Conservation (phyloP, 2,329 filamentous ascomycete genomes). For the Proliferodiscus dingleyae region DNA sequence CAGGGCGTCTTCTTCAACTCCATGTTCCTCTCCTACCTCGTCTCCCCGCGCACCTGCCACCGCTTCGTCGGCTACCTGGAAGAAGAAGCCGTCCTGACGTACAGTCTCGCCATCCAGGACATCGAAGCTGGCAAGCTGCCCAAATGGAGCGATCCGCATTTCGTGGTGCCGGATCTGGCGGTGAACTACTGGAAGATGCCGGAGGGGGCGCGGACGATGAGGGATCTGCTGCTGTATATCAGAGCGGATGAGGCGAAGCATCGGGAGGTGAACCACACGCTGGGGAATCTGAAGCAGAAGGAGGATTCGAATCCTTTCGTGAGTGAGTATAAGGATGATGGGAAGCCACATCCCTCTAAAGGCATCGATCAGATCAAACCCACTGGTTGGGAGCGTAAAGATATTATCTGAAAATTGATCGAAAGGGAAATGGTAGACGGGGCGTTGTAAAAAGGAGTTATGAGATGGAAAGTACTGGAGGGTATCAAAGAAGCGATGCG, state of each 20-base stretch:
- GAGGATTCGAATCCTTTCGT: constrained; percentile 91
- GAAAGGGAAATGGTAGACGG: too few species aligned
- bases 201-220: constrained; percentile 75
- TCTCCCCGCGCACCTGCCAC: background rate
- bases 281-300: constrained; percentile 82
- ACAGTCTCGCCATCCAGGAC: constrained; percentile 82
- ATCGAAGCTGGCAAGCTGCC: constrained; percentile 81
- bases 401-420: constrained; percentile 59
- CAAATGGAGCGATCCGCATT: constrained; percentile 65
- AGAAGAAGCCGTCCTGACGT: constrained; percentile 94
- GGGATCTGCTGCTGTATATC: constrained; percentile 81
- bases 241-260: constrained; percentile 87
- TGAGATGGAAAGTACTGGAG: too few species aligned
- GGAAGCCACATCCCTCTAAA: constrained; percentile 64
- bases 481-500: constrained; percentile 44
- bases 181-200: constrained; percentile 94
- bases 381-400: constrained; percentile 75
- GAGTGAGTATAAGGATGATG: constrained; percentile 69
- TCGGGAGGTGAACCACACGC: constrained; percentile 89
- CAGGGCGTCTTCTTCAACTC: constrained; percentile 97
- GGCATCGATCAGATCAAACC: constrained; percentile 57
- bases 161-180: constrained; percentile 82
- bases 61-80: constrained; percentile 66
- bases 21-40: constrained; percentile 52
- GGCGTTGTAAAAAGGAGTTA: too few species aligned